phyloP scores from a whole-genome alignment of 305 asterid genomes.

The Fraxinus latifolia region DNA sequence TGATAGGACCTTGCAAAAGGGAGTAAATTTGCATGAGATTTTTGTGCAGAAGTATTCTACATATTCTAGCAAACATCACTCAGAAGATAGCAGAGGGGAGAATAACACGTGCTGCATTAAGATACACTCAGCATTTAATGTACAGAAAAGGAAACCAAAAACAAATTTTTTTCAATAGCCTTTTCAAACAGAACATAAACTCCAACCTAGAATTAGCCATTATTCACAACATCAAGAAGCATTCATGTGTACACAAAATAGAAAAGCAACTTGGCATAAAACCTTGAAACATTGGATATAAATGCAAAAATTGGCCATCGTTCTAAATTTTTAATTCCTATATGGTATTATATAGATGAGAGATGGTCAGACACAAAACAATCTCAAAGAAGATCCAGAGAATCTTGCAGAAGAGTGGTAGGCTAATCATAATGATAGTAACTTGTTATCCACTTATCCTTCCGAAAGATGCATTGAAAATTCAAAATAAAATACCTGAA shows the following conservation, averaged over 20 bases:
- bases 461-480: not conserved
- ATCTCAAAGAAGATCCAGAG: not conserved
- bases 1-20: not conserved
- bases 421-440: not conserved
- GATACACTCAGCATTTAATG: not conserved
- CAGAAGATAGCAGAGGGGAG: not conserved
- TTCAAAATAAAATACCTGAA: conserved; percentile 47
- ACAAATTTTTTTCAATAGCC: not conserved
- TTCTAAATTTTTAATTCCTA: not conserved
- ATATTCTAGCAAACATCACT: not conserved
- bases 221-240: not conserved
- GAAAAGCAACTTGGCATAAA: not conserved
- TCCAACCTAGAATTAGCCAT: not conserved
- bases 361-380: not conserved
- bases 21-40: not conserved
- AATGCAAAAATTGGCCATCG: not conserved
- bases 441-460: not conserved
- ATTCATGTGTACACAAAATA: not conserved
- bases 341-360: not conserved
- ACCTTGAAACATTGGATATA: not conserved
- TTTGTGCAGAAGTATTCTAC: not conserved
- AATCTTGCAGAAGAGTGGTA: not conserved
- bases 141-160: not conserved
- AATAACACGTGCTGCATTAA: not conserved
- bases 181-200: not conserved